Evolutionary conservation across 495 filamentous ascomycete species (phyloP).

Genomic region (Entonaema liquescens): DNA sequence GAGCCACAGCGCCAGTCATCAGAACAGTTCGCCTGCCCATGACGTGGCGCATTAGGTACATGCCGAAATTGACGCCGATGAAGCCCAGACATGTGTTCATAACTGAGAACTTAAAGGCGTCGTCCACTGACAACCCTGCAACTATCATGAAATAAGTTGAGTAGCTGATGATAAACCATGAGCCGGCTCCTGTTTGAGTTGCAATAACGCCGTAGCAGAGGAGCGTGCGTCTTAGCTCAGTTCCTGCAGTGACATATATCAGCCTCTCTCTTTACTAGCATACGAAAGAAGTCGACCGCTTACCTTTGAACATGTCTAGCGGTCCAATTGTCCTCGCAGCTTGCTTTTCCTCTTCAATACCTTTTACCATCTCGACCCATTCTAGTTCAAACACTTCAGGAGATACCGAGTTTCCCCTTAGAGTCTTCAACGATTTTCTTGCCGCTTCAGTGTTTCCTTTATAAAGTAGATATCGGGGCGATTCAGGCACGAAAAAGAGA

Average conservation of each 20-base stretch:
- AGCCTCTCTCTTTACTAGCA: constrained; percentile 13
- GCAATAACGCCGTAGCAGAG: constrained; percentile 51
- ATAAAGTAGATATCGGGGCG: constrained; percentile 58
- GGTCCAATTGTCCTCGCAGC: constrained; percentile 43
- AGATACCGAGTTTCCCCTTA: constrained; percentile 44
- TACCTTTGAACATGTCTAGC: constrained; percentile 50
- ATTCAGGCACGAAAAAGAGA: constrained; percentile 64
- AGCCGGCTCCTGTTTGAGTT: constrained; percentile 47
- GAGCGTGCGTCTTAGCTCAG: constrained; percentile 50
- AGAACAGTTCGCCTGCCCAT: constrained; percentile 48
- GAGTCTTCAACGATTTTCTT: constrained; percentile 40
- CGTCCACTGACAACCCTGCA: constrained; percentile 47
- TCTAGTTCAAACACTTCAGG: constrained; percentile 45
- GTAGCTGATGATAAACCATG: constrained; percentile 55
- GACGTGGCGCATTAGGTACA: constrained; percentile 51
- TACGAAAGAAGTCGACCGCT: background rate
- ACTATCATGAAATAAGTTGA: constrained; percentile 54
- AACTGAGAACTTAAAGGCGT: constrained; percentile 53
- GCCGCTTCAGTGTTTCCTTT: constrained; percentile 47
- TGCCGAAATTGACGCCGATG: constrained; percentile 51
- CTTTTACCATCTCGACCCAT: constrained; percentile 51
- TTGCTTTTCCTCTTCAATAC: constrained; percentile 51
- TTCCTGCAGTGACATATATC: constrained; percentile 33
- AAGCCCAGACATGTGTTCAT: constrained; percentile 53
- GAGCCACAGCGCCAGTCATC: constrained; percentile 47